These are phyloP conservation scores for Sphaerulina populicola DNA, from an alignment of 2,329 filamentous ascomycete genomes.

Conservation along the genomic window DNA sequence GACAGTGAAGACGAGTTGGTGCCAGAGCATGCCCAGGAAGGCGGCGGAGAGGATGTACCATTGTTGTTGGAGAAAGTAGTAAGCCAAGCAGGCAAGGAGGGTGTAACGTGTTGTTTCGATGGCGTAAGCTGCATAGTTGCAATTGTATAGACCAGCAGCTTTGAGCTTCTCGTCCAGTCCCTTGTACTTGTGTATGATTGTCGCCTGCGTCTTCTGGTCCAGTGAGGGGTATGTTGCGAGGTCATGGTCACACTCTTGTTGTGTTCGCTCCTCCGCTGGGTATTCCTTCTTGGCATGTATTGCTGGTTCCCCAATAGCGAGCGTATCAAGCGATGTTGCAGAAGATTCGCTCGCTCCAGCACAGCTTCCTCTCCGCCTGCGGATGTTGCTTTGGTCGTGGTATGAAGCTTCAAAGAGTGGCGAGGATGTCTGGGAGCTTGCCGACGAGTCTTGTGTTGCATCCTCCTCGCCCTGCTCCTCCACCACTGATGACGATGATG, in stretches of 20 bases:
- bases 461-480: slow-evolving; percentile 22
- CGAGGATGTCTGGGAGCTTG: slow-evolving; percentile 50
- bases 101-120: slow-evolving; percentile 66
- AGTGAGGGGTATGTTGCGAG: slow-evolving; percentile 71
- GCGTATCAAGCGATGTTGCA: slow-evolving; percentile 52
- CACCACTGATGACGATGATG: not conserved
- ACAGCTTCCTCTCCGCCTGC: slow-evolving; percentile 34
- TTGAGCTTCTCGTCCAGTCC: slow-evolving; percentile 62
- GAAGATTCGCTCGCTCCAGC: slow-evolving; percentile 39
- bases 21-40: slow-evolving; percentile 79
- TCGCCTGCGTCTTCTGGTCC: slow-evolving; percentile 63
- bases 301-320: slow-evolving; percentile 35
- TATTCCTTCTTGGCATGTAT: slow-evolving; percentile 33
- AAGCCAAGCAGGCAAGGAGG: slow-evolving; percentile 54
- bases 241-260: slow-evolving; percentile 67
- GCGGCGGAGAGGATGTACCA: slow-evolving; percentile 55
- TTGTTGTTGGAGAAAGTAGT: slow-evolving; percentile 40
- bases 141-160: slow-evolving; percentile 70
- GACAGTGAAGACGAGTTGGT: slow-evolving; percentile 85
- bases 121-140: slow-evolving; percentile 72
- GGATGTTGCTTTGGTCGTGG: slow-evolving; percentile 26
- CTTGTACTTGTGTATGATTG: slow-evolving; percentile 75
- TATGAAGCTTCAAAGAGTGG: slow-evolving; percentile 50
- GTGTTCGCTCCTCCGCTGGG: slow-evolving; percentile 62
- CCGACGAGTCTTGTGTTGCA: slow-evolving; percentile 39